phyloP scores from a whole-genome alignment of 306 rosid species.

The Cajanus cajan region DNA sequence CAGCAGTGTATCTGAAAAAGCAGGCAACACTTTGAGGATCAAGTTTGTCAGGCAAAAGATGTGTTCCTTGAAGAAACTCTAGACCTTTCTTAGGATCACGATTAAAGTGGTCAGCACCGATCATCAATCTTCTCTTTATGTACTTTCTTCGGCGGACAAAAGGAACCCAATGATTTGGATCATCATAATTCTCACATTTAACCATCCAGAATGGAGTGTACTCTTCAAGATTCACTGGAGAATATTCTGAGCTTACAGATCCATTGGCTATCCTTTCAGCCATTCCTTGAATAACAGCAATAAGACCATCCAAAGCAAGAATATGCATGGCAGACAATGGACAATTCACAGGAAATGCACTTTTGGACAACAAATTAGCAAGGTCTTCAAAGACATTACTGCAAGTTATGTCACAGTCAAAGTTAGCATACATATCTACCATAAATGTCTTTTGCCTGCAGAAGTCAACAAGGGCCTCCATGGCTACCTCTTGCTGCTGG shows the following conservation, averaged over 20 bases:
- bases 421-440: constrained; percentile 95
- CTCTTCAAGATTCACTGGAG: constrained; percentile 77
- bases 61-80: constrained; percentile 97
- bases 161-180: constrained; percentile 88
- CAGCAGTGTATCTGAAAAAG: constrained; percentile 97
- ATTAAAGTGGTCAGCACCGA: constrained; percentile 99
- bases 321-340: constrained; percentile 87
- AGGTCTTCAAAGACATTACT: constrained; percentile 94
- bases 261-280: constrained; percentile 90
- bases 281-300: constrained; percentile 97
- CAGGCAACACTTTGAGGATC: constrained; percentile 99
- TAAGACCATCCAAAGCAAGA: constrained; percentile 94
- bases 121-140: constrained; percentile 94
- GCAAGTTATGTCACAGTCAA: constrained; percentile 93
- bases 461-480: constrained; percentile 94
- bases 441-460: constrained; percentile 87
- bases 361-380: constrained; percentile 77
- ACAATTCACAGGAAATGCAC: constrained; percentile 91
- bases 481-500: constrained; percentile 93
- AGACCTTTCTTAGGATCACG: constrained; percentile 99
- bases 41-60: constrained; percentile 96
- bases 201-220: constrained; percentile 98
- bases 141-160: constrained; percentile 86
- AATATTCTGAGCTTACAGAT: constrained; percentile 55
- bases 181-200: constrained; percentile 83